Evolutionary conservation across 2,329 filamentous ascomycete species (phyloP), one percentile per base, ranked within the genome.

Genomic region (Fusarium papillatum): DNA sequence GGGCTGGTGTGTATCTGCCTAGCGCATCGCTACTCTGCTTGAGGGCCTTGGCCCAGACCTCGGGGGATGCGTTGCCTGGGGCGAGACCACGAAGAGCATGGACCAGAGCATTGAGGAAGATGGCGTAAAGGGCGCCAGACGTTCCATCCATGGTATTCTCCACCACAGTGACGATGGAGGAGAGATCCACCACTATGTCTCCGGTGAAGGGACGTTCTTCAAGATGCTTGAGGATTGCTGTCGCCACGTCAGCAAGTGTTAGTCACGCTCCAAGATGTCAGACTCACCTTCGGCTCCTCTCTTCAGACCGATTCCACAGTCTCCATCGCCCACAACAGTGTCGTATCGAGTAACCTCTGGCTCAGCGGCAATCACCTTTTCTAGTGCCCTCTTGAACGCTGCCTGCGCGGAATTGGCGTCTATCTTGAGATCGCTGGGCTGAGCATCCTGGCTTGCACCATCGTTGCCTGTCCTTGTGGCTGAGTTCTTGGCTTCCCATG

Each of bases 91-190:
- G 86, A 22, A 92, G 86, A 5, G 88, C 92, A 74, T 93, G 91
- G 26, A 95, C 92, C 8, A 98, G 91, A 0, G 95, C 92, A 82
- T 98, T 98, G 72, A 98, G 88, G 88, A 98, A 98, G 83, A 98
- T 98, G 80, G 95, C 94, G 80, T 90, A 91, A 4, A 92, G 83
- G 2, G 89, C 90, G 5, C 90, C 90, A 2, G 90, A 91, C 2
- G 90, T 92, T 73, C 90, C 90, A 76, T 92, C 90, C 90, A 92
- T 92, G 73, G 82, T 85, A 36, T 80, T 87, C 80, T 92, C 90
- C 22, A 92, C 85, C 8, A 92, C 84, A 3, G 87, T 85, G 8
- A 90, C 87, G 57, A 91, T 88, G 66, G 82, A 83, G 26, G 88
- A 84, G 26, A 91, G 83, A 73, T 91, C 89, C 34, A 89, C 79